phyloP scores from a whole-genome alignment of 306 rosid species.

The Begonia fuchsioides region DNA sequence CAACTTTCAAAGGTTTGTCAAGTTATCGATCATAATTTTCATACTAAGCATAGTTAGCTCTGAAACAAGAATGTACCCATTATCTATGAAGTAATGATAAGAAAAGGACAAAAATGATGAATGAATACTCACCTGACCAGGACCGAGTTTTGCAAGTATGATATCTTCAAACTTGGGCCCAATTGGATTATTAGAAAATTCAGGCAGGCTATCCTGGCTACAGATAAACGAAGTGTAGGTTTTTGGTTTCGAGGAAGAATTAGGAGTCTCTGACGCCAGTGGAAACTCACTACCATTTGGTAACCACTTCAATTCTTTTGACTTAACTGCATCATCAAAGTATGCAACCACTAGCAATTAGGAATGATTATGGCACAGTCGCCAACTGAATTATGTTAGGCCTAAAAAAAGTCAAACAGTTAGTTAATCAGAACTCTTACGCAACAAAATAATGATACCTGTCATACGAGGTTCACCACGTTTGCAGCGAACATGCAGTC shows the following conservation, averaged over 20 bases:
- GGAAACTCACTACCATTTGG: slow-evolving; percentile 70
- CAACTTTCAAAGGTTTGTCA: too few species aligned
- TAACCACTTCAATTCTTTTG: slow-evolving; percentile 57
- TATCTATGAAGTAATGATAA: background rate
- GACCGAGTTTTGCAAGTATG: slow-evolving; percentile 61
- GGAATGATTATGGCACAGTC: background rate
- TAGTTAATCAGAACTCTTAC: too few species aligned
- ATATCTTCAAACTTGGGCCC: slow-evolving; percentile 35
- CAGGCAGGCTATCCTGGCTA: slow-evolving; percentile 58
- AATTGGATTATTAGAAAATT: slow-evolving; percentile 40
- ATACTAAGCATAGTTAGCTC: too few species aligned
- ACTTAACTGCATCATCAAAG: slow-evolving; percentile 46
- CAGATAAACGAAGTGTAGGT: slow-evolving; percentile 70
- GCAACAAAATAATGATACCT: slow-evolving; percentile 22
- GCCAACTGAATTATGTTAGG: too few species aligned
- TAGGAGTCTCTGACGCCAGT: slow-evolving; percentile 32
- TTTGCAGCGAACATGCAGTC: slow-evolving; percentile 49
- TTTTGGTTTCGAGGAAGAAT: slow-evolving; percentile 36
- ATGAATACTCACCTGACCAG: slow-evolving; percentile 57
- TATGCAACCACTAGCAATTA: slow-evolving; percentile 7
- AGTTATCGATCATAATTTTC: too few species aligned
- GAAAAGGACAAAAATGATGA: background rate
- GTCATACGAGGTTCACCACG: slow-evolving; percentile 28
- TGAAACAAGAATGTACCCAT: too few species aligned
- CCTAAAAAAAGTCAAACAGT: too few species aligned